Evolutionary conservation across 1,284 basidiomycete species (phyloP).

Genomic region (Fistulina hepatica): DNA sequence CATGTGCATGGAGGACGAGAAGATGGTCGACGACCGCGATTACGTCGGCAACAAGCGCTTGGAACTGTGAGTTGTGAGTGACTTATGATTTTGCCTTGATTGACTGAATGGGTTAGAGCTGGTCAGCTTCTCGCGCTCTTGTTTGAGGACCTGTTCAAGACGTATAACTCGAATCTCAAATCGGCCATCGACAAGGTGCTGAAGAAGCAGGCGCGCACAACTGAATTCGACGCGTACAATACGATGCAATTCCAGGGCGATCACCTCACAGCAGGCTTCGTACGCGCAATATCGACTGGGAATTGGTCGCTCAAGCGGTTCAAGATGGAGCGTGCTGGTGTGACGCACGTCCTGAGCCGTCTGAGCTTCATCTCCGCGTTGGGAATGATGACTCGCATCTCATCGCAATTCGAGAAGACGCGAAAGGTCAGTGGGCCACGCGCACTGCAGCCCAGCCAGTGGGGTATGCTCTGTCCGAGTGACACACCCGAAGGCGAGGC

Average conservation of each 20-base stretch:
- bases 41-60: conserved; percentile 99
- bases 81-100: conserved; percentile 6
- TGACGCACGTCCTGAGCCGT: conserved; percentile 95
- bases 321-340: conserved; percentile 99
- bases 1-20: conserved; percentile 94
- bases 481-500: conserved; percentile 99
- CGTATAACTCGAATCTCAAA: conserved; percentile 96
- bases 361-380: conserved; percentile 95
- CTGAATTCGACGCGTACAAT: conserved; percentile 92
- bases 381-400: conserved; percentile 99
- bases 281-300: conserved; percentile 96
- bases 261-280: conserved; percentile 92
- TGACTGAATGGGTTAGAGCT: conserved; percentile 44
- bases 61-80: conserved; percentile 64
- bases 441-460: conserved; percentile 95
- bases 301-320: conserved; percentile 99
- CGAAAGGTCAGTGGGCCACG: conserved; percentile 97
- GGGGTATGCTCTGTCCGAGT: conserved; percentile 98
- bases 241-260: conserved; percentile 91
- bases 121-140: conserved; percentile 92
- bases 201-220: conserved; percentile 92
- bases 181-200: conserved; percentile 95
- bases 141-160: conserved; percentile 99
- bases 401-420: conserved; percentile 99
- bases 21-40: conserved; percentile 96